Conservation (phyloP, 2,329 filamentous ascomycete species). For the Paramyrothecium roridum region DNA sequence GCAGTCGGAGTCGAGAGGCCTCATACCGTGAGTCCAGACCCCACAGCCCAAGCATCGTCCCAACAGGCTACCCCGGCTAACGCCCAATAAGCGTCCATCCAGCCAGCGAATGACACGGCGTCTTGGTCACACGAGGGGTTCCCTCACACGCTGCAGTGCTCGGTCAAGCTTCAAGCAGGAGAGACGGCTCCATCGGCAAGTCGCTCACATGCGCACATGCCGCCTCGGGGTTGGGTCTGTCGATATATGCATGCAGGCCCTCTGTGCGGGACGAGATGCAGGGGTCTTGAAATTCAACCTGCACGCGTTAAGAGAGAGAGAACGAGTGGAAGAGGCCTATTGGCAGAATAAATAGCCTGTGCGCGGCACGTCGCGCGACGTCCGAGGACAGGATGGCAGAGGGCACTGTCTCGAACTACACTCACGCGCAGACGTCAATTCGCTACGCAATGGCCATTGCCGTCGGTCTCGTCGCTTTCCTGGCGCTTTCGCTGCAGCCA, state of each 20-base stretch:
- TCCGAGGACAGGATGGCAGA: neutral
- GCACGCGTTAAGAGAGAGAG: no score
- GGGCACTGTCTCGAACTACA: neutral
- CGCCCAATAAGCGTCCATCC: neutral
- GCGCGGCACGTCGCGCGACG: neutral
- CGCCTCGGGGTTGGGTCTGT: no score
- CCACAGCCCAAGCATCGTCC: neutral
- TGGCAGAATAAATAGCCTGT: neutral
- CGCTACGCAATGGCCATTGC: conserved; percentile 12
- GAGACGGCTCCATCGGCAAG: no score
- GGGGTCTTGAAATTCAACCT: no score
- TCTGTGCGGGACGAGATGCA: no score
- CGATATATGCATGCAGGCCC: no score
- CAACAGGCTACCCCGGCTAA: neutral
- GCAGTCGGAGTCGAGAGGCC: no score
- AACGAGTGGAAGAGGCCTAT: no score
- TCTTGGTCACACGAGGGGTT: neutral
- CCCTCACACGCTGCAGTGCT: neutral
- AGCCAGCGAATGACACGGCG: neutral
- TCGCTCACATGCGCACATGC: no score
- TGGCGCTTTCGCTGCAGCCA: conserved; percentile 13
- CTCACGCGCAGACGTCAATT: neutral
- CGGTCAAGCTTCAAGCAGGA: neutral
- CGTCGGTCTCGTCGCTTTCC: conserved; percentile 13
- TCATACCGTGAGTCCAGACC: neutral